Evolutionary conservation across 2,329 filamentous ascomycete species (phyloP).

Genomic region (Sporothrix globosa): DNA sequence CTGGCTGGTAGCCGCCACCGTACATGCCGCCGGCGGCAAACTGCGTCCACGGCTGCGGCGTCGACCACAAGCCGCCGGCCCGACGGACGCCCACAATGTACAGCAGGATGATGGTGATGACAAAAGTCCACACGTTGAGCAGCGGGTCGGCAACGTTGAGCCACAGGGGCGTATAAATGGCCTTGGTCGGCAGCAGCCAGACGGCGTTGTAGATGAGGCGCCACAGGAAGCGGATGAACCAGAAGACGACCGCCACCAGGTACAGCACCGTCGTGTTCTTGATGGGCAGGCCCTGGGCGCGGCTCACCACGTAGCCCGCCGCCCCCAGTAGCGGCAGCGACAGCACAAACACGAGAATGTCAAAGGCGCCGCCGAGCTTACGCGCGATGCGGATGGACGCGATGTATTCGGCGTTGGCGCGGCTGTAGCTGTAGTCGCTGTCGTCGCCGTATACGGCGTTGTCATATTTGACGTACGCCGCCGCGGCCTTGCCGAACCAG

Average conservation of each 20-base stretch:
- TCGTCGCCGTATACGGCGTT: neutral
- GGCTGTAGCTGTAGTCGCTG: too few relatives aligned
- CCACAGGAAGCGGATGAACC: conserved; percentile 39
- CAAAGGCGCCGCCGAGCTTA: conserved; percentile 12
- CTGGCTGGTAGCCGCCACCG: neutral
- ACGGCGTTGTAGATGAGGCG: conserved; percentile 33
- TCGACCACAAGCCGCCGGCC: conserved; percentile 39
- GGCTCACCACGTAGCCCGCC: neutral
- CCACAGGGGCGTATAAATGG: neutral
- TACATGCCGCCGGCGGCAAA: neutral
- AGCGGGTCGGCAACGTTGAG: conserved; percentile 34
- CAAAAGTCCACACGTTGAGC: conserved; percentile 36
- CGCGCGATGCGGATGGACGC: neutral
- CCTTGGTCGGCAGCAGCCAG: conserved; percentile 26
- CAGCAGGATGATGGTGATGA: conserved; percentile 38
- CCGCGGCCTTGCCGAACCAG: conserved; percentile 3
- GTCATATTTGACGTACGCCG: neutral
- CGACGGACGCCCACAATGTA: conserved; percentile 37
- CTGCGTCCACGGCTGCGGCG: conserved; percentile 34
- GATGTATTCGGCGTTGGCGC: too few relatives aligned
- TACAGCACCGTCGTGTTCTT: conserved; percentile 41
- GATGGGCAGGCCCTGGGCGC: neutral
- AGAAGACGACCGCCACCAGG: conserved; percentile 43
- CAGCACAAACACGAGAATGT: neutral
- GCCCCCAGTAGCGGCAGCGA: conserved; percentile 2